Evolutionary conservation across 2,329 filamentous ascomycete genomes (phyloP), one percentile per base, ranked within the genome.

Genomic region (Curvularia hawaiiensis): DNA sequence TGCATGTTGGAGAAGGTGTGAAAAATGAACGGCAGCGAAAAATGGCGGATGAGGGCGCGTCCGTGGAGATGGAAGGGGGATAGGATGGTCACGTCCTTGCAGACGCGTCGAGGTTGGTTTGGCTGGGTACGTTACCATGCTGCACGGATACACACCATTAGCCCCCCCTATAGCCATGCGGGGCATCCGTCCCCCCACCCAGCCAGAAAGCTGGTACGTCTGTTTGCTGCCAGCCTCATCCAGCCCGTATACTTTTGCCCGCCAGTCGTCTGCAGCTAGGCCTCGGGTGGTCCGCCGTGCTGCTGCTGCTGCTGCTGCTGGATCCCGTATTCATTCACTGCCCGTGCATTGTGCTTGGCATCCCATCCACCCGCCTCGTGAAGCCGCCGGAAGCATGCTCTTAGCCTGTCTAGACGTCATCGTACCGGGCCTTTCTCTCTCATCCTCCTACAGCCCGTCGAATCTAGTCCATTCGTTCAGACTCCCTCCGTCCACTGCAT

Each of bases 1-100:
- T 79, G 78, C 78, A 79, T 79, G 55, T 45, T 78, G 59, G 57
- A 59, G 60, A 62, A 58, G 56, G 60, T 60, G 65, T 55, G 61
- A 68, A 52, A 44, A 54, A 62, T 55, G 50, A 54, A 58, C 55
- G 63, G 60, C 68, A 69, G 70, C 70, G 53, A 38, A 53, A 50
- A 24, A 62, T 65, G 62, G 64, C 66, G 70, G 70, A 71, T 71
- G 68, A 52, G 62, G 56, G 64, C 54, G 57, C 62, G 60, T 51
- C 54, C 50, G 59, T 54, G 60, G 59, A 52, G 62, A 61, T 66
- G 62, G 59, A 59, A 58, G 54, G 54, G 49, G 47, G 54, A 50
- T 40, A 62, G 64, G 52, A 66, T 58, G 62, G 59, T 56, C 62
- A 61, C 62, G 62, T 64, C 65, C 68, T 67, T 48, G 55, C 40